These are phyloP conservation scores for Graphilbum ipis-grandicollis DNA, from an alignment of 2,329 filamentous ascomycete species.

Conservation along the genomic window DNA sequence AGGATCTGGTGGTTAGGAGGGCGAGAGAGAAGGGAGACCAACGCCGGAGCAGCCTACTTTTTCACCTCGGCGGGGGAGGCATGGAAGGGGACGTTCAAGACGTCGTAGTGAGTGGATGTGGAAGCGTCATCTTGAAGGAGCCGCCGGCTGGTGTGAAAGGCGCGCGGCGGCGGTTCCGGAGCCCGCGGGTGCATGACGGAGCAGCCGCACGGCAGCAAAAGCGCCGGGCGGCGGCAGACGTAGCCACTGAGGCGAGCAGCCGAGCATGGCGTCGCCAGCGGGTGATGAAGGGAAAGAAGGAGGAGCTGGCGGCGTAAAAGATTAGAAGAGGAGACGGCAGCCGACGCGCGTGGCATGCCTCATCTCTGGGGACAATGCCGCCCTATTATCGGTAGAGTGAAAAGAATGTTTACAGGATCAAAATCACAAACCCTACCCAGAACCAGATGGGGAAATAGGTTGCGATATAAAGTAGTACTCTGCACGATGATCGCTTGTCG, in stretches of 20 bases:
- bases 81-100: slow-evolving; percentile 50
- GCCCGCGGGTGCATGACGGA: neutral
- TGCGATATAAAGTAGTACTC: too few species aligned
- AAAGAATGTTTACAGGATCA: too few species aligned
- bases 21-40: neutral
- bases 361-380: slow-evolving; percentile 22
- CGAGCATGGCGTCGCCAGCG: too few species aligned
- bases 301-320: slow-evolving; percentile 12
- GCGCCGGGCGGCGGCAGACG: too few species aligned
- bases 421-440: too few species aligned
- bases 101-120: slow-evolving; percentile 59
- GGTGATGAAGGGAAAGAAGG: slow-evolving; percentile 3
- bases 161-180: neutral
- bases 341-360: slow-evolving; percentile 40
- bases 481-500: too few species aligned
- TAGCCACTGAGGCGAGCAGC: too few species aligned
- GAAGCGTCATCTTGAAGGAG: slow-evolving; percentile 11
- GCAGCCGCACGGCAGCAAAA: neutral
- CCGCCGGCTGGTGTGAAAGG: slow-evolving; percentile 15
- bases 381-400: too few species aligned
- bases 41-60: slow-evolving; percentile 31
- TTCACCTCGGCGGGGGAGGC: slow-evolving; percentile 70
- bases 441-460: too few species aligned
- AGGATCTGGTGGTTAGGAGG: slow-evolving; percentile 32
- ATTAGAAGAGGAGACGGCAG: slow-evolving; percentile 11